Percentiles rank a stretch among this genome's conserved stretches.
These are phyloP conservation scores for Haplosporangium sp. DNA, from an alignment of 371 early-diverging fungal genomes.

Conservation along the genomic window DNA sequence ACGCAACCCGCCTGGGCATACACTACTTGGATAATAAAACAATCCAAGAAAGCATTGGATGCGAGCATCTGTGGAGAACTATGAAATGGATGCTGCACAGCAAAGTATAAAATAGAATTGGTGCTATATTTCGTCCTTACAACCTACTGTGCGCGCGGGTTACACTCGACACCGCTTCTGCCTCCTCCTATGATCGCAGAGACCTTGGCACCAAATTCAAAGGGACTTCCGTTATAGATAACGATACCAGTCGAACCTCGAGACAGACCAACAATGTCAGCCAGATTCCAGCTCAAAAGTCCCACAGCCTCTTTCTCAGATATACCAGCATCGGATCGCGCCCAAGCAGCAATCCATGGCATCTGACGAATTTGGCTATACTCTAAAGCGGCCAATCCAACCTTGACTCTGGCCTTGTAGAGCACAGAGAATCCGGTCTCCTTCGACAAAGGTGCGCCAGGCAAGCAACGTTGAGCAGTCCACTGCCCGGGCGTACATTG, in stretches of 20 bases:
- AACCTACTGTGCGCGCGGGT: constrained; percentile 47
- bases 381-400: constrained; percentile 69
- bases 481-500: constrained; percentile 75
- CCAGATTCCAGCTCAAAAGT: constrained; percentile 77
- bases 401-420: constrained; percentile 69
- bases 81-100: too few relatives aligned
- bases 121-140: neutral
- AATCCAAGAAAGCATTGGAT: too few relatives aligned
- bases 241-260: constrained; percentile 55
- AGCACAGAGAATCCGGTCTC: constrained; percentile 72
- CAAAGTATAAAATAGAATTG: too few relatives aligned
- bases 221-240: constrained; percentile 66
- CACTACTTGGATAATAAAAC: too few relatives aligned
- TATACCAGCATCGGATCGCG: constrained; percentile 60
- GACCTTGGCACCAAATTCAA: constrained; percentile 63
- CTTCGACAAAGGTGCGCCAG: constrained; percentile 68
- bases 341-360: constrained; percentile 87
- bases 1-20: too few relatives aligned
- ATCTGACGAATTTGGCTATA: constrained; percentile 73
- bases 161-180: constrained; percentile 53
- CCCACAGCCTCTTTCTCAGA: constrained; percentile 73
- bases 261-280: constrained; percentile 67
- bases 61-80: too few relatives aligned
- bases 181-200: constrained; percentile 64
- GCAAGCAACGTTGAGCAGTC: constrained; percentile 76